Evolutionary conservation across 495 filamentous ascomycete genomes (phyloP).

Genomic region (Choiromyces venosus): DNA sequence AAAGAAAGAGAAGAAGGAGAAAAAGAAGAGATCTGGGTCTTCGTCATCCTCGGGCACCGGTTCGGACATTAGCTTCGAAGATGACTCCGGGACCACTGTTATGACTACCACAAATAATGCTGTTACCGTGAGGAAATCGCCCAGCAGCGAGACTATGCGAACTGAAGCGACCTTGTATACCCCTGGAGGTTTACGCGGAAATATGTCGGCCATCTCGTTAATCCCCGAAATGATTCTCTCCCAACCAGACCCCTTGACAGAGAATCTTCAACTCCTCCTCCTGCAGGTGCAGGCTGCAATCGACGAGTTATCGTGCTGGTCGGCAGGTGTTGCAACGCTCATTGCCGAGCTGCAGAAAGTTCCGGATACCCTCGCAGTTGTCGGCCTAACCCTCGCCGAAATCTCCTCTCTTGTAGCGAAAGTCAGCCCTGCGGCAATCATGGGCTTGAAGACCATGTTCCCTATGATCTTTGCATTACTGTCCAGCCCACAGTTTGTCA

Average conservation of each 20-base stretch:
- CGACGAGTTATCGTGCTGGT: conserved; percentile 37
- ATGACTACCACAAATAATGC: conserved; percentile 6
- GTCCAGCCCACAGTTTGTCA: conserved; percentile 82
- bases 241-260: conserved; percentile 24
- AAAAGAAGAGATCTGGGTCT: conserved; percentile 22
- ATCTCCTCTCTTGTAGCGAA: conserved; percentile 75
- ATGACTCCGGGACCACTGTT: conserved; percentile 14
- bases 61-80: conserved; percentile 8
- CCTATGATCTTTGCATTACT: conserved; percentile 84
- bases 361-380: conserved; percentile 88
- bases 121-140: conserved; percentile 7
- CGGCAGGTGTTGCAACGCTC: conserved; percentile 53
- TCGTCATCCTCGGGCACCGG: conserved; percentile 7
- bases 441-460: conserved; percentile 66
- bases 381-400: conserved; percentile 86
- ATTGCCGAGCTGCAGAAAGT: conserved; percentile 84
- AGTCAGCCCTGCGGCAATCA: conserved; percentile 74
- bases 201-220: conserved; percentile 27
- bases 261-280: conserved; percentile 29
- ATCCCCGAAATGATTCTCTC: conserved; percentile 33
- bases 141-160: conserved; percentile 16
- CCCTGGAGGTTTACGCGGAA: conserved; percentile 15
- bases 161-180: conserved; percentile 20
- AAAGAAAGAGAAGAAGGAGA: conserved; percentile 38
- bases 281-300: conserved; percentile 36